Evolutionary conservation across 106 monocot species (phyloP).

Genomic region (Alisma plantagoaquatica): DNA sequence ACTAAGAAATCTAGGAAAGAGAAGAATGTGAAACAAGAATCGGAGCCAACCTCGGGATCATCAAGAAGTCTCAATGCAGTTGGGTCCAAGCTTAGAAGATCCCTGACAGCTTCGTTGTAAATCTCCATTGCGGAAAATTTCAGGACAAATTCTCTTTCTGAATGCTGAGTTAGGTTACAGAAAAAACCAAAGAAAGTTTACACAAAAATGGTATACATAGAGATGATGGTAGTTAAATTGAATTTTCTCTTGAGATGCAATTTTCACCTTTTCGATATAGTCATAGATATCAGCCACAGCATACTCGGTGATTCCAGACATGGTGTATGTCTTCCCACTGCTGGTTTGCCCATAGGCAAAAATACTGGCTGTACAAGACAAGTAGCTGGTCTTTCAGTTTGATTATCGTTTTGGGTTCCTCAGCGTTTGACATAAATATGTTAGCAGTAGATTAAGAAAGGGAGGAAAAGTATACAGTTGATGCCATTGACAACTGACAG

Average conservation of each 20-base stretch:
- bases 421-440: not conserved
- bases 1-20: not conserved
- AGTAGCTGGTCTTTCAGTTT: not conserved
- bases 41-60: conserved; percentile 67
- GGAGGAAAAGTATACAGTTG: conserved; percentile 45
- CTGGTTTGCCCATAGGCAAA: conserved; percentile 99
- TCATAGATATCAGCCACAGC: conserved; percentile 88
- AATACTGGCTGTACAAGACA: conserved; percentile 54
- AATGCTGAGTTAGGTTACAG: too few species aligned
- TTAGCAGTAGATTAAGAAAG: not conserved
- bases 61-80: conserved; percentile 92
- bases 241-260: not conserved
- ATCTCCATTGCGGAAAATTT: conserved; percentile 97
- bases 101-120: conserved; percentile 93
- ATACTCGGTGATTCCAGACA: conserved; percentile 87
- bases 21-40: not conserved
- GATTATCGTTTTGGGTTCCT: too few species aligned
- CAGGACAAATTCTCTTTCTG: conserved; percentile 83
- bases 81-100: conserved; percentile 76
- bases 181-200: too few species aligned
- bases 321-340: conserved; percentile 99
- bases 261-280: conserved; percentile 67
- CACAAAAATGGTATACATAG: conserved; percentile 2
- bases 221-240: not conserved
- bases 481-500: conserved; percentile 90